A percentile compares a stretch with the other conserved stretches of the same genome.
phyloP scores from a whole-genome alignment of 768 basidiomycete genomes.

The Hygrocybe coccinea region DNA sequence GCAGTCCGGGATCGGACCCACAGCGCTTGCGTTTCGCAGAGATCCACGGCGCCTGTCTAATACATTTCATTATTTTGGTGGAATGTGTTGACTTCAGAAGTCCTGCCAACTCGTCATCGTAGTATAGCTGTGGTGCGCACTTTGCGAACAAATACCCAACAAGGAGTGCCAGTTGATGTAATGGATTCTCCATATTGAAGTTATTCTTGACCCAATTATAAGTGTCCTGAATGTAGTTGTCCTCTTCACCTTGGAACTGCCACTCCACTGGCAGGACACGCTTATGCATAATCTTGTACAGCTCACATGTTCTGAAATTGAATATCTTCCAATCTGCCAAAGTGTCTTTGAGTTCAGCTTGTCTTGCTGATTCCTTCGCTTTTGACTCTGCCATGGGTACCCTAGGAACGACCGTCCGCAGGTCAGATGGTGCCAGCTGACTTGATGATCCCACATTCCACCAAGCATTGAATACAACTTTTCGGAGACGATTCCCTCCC shows the following conservation, averaged over 20 bases:
- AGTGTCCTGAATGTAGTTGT: not conserved
- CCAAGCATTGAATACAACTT: no score
- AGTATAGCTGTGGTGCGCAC: not conserved
- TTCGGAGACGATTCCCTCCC: no score
- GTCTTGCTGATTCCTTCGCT: not conserved
- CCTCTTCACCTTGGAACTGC: not conserved
- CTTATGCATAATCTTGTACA: not conserved
- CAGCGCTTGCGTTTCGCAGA: no score
- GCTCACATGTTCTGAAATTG: not conserved
- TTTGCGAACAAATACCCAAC: not conserved
- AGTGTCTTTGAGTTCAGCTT: not conserved
- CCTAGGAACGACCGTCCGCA: no score
- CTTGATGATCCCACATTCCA: no score
- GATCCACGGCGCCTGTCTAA: no score
- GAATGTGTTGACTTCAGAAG: no score
- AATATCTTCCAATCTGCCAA: not conserved
- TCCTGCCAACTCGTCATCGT: not conserved
- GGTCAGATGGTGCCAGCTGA: no score
- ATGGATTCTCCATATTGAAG: not conserved
- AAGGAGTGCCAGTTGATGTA: not conserved
- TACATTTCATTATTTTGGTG: no score
- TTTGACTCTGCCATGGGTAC: no score
- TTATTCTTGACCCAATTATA: not conserved
- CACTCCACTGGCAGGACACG: not conserved
- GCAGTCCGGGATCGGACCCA: no score